These are phyloP conservation scores for Lactifluus hygrophoroides DNA, from an alignment of 768 basidiomycete species.

Conservation along the genomic window DNA sequence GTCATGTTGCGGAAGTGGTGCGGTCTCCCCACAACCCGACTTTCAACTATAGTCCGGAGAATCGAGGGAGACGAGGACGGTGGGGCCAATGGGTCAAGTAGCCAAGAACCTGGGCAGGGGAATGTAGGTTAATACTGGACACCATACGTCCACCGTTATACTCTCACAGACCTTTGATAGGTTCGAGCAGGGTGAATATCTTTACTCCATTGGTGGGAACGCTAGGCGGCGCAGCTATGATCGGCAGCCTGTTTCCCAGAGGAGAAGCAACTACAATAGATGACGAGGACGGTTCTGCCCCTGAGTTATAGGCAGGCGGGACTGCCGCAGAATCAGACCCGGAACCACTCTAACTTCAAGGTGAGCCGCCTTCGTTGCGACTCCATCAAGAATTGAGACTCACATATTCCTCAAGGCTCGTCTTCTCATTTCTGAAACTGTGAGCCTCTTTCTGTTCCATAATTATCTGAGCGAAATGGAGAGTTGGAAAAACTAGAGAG, in stretches of 20 bases:
- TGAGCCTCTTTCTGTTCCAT: not conserved
- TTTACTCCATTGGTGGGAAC: constrained; percentile 5
- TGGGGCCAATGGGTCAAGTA: constrained; percentile 10
- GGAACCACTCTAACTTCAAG: not conserved
- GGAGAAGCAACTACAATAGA: not conserved
- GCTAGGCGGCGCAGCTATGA: not conserved
- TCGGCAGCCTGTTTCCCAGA: not conserved
- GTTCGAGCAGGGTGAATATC: constrained; percentile 4
- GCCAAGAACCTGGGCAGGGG: constrained; percentile 14
- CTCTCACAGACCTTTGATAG: constrained; percentile 6
- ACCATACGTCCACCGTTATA: not conserved
- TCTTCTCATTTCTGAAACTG: not conserved
- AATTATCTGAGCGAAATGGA: not conserved
- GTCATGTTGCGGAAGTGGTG: constrained; percentile 3
- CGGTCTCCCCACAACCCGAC: constrained; percentile 3
- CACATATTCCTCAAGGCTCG: not conserved
- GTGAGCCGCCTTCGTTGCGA: not conserved
- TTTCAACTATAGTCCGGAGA: not conserved
- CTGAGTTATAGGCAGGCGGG: not conserved
- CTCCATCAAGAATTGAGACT: not conserved
- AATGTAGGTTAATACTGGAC: not conserved
- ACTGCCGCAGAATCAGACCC: not conserved
- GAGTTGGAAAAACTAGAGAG: not conserved
- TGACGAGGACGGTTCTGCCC: not conserved
- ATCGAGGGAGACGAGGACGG: not conserved